Conservation (phyloP, 768 basidiomycete genomes). For the Boletales sp. region DNA sequence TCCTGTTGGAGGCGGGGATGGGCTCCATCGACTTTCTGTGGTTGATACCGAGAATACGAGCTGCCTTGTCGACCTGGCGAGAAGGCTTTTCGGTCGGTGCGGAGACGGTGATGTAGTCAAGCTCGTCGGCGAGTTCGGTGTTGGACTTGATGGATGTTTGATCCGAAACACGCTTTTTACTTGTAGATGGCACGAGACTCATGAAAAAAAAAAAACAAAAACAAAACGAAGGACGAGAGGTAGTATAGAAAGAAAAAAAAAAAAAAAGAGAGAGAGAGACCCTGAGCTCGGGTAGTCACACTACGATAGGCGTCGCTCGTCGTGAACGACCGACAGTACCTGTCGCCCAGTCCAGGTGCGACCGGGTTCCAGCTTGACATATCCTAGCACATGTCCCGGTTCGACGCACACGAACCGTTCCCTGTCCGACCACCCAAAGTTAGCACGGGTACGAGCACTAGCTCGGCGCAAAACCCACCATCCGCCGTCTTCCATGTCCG, state of each 20-base stretch:
- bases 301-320: too few species aligned
- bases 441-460: slow-evolving; percentile 10
- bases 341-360: slow-evolving; percentile 78
- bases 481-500: slow-evolving; percentile 87
- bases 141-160: too few species aligned
- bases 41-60: slow-evolving; percentile 69
- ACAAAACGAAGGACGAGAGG: too few species aligned
- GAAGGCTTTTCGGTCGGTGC: slow-evolving; percentile 22
- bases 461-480: slow-evolving; percentile 53
- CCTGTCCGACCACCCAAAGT: slow-evolving; percentile 40
- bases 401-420: slow-evolving; percentile 87
- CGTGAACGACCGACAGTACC: slow-evolving; percentile 9
- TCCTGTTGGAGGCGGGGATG: slow-evolving; percentile 72
- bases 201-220: neutral
- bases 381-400: slow-evolving; percentile 81
- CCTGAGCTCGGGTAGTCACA: too few species aligned
- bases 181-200: neutral
- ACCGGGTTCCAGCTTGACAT: slow-evolving; percentile 57
- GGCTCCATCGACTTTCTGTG: slow-evolving; percentile 83
- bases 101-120: slow-evolving; percentile 66
- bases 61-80: slow-evolving; percentile 66
- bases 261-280: too few species aligned
- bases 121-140: slow-evolving; percentile 56
- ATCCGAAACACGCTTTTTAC: too few species aligned
- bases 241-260: too few species aligned